phyloP scores from a whole-genome alignment of 495 filamentous ascomycete species.

The Neurospora hispaniola region DNA sequence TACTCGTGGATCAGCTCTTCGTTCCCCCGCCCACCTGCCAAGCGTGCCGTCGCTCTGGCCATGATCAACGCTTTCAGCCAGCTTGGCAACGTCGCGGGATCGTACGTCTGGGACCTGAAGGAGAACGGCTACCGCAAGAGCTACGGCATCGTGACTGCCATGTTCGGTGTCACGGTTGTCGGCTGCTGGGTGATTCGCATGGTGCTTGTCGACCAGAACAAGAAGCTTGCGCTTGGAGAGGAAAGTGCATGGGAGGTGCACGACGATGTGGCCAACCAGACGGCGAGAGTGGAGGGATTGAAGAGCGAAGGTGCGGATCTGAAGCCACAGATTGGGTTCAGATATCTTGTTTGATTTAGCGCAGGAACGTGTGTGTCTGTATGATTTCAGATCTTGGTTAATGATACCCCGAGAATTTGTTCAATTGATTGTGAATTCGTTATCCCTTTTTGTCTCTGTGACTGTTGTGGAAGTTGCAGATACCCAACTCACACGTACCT shows the following conservation, averaged over 20 bases:
- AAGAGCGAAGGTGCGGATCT: background rate
- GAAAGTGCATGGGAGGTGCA: constrained; percentile 9
- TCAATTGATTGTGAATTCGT: background rate
- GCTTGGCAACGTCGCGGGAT: constrained; percentile 58
- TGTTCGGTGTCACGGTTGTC: constrained; percentile 47
- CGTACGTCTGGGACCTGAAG: constrained; percentile 56
- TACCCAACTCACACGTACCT: background rate
- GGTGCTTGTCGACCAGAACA: constrained; percentile 54
- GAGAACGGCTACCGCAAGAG: constrained; percentile 30
- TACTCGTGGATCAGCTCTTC: constrained; percentile 69
- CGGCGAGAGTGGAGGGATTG: constrained; percentile 8
- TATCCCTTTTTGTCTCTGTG: background rate
- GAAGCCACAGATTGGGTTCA: constrained; percentile 5
- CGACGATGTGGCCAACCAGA: constrained; percentile 14
- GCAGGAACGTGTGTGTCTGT: background rate
- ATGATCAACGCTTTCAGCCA: constrained; percentile 71
- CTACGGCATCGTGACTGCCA: constrained; percentile 49
- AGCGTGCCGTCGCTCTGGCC: constrained; percentile 68
- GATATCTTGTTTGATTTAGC: constrained; percentile 6
- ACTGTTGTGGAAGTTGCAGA: background rate
- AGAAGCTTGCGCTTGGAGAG: constrained; percentile 48
- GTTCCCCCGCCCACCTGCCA: constrained; percentile 64
- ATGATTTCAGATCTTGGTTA: background rate
- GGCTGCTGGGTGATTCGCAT: constrained; percentile 40
- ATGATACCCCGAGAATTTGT: background rate